Base-by-base conservation (phyloP, 805 yeast genomes). In the Myxozyma udenii region DNA sequence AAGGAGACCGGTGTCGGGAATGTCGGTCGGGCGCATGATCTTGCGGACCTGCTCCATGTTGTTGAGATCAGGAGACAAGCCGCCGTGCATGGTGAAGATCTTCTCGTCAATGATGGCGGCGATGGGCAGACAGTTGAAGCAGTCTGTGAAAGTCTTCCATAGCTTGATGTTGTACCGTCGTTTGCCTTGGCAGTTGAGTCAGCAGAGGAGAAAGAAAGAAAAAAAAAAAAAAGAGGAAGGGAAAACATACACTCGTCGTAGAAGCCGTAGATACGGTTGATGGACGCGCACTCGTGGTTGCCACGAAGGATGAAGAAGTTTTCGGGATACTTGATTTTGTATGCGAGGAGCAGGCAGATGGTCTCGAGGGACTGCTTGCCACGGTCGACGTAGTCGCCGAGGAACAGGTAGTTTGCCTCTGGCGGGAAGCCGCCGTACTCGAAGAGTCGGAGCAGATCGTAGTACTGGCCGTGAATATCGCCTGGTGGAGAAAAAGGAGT, bases 341-440 rank as follows among this genome's bases (percentile, higher is more conserved):
- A 91, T 39, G 97, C 97, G 67, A 91, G 79, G 66, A 91, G 76
- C 60, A 91, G 75, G 72, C 98, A 91, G 65, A 91, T 91, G 16
- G 98, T 93, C 72, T 91, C 98, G 64, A 93, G 75, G 26, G 96
- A 87, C 76, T 93, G 98, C 69, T 90, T 89, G 67, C 98, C 98
- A 78, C 98, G 85, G 76, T 91, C 98, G 61, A 91, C 98, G 68
- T 91, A 91, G 77, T 91, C 98, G 61, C 98, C 98, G 54, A 91
- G 74, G 68, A 91, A 91, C 64, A 91, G 76, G 74, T 91, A 91
- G 75, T 91, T 91, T 18, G 98, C 95, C 71, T 93, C 98, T 11
- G 98, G 98, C 1, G 98, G 98, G 78, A 93, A 91, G 2, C 98
- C 98, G 64, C 98, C 98, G 68, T 91, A 91, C 75, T 93, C 98